Base-by-base conservation (phyloP, 1,284 basidiomycete genomes). In the Hortiboletus rubellus region DNA sequence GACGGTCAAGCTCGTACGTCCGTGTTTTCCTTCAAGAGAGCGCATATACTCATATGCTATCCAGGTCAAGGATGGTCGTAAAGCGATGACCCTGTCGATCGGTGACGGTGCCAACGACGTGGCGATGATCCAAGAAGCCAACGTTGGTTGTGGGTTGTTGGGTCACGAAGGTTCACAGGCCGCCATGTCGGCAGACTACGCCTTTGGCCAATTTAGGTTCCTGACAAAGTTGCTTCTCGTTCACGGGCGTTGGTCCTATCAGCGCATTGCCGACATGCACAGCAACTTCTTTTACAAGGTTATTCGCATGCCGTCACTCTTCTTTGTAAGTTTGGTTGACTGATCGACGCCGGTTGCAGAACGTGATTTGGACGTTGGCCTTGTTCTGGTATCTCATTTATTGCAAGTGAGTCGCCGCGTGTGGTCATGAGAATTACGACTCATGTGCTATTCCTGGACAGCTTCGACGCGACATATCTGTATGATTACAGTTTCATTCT, bases 251-350 rank as follows among this genome's bases (percentile, higher is more conserved):
- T 96, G 96, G 95, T 96, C 92, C 37, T 98, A 98, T 75, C 89
- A 95, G 66, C 91, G 96, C 45, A 83, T 98, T 43, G 94, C 96
- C n/a, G 94, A 97, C 68, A 94, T 96, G 94, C 93, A 96, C 68
- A 90, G 90, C 62, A 96, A 95, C 74, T 98, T 98, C 79, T 98
- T 98, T 79, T 98, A 98, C 84, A 98, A 98, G 83, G 89, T 90
- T 1, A 3, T 10, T 60, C 34, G n/a, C 31, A 50, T 46, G 72
- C 33, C 18, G 34, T 47, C 41, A 14, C 40, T 5, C 15, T 37
- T 22, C 15, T 36, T 24, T 3, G 14, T 47, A 38, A 9, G 40
- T 31, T 30, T 54, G 42, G 47, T 41, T 22, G 37, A 58, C 55
- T 51, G 50, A 53, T n/a, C 0, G 44, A 45, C 10, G 37, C 8